Evolutionary conservation across 352 stramenopile genomes (phyloP).

Genomic region (Blastocystis sp.): DNA sequence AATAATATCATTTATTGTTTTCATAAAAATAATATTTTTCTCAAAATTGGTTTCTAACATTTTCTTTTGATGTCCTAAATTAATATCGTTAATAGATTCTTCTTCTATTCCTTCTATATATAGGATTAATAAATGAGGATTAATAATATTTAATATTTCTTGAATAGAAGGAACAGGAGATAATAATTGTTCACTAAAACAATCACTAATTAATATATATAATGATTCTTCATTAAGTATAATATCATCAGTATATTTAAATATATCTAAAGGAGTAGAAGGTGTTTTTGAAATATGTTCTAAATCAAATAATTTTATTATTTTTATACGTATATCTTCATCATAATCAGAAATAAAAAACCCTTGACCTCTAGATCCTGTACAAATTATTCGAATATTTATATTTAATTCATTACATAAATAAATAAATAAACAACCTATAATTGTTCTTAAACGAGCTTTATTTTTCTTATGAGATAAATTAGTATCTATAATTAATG

Average conservation of each 20-base stretch:
- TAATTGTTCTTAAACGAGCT: background rate
- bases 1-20: too few species aligned
- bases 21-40: too few species aligned
- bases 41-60: too few species aligned
- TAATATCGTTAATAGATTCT: background rate
- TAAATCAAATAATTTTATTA: slow-evolving; percentile 10
- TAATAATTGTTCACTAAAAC: slow-evolving; percentile 19
- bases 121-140: background rate
- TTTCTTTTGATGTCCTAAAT: background rate
- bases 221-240: background rate
- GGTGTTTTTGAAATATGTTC: slow-evolving; percentile 8
- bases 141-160: background rate
- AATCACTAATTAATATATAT: slow-evolving; percentile 6
- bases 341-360: too few species aligned
- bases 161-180: background rate
- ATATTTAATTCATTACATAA: slow-evolving; percentile 2
- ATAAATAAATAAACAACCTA: background rate
- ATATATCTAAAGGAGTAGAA: slow-evolving; percentile 10
- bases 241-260: background rate
- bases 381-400: too few species aligned
- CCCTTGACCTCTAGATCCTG: too few species aligned
- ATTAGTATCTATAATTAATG: too few species aligned
- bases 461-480: slow-evolving; percentile 3
- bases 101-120: background rate
- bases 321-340: too few species aligned